Base-by-base conservation (phyloP, 345 rosid genomes). In the Adansonia digitata region DNA sequence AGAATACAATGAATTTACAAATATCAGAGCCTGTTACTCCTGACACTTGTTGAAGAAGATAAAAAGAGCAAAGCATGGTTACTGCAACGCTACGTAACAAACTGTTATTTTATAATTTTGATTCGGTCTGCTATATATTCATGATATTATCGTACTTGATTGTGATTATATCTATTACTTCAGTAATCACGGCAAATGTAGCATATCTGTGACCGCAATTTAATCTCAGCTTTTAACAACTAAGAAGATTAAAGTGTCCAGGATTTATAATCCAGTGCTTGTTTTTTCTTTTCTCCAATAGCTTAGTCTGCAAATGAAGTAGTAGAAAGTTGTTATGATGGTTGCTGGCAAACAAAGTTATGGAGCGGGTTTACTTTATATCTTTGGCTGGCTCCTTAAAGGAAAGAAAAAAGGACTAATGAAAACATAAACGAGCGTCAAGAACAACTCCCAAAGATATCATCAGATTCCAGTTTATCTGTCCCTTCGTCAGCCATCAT, bases 401-500 rank as follows among this genome's bases (percentile, higher is more conserved):
- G 29, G 22, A 15, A 4, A 57, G 12, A 37, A 34, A 53, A 52
- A 20, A 29, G 52, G 7, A 59, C 7, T 63, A 45, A 20, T 31
- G 39, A 62, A 15, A n/a, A 74, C 37, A 7, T 49, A 56, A 31
- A 37, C 42, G 3, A 15, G 2, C 51, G 73, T 59, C 62, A 80
- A 34, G 49, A 80, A 31, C 72, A 74, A 69, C 70, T 45, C 45
- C 81, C 83, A 61, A 48, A 71, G 24, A 18, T 73, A 73, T 74
- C 82, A 20, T 77, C 78, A 27, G 75, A 51, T 29, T 81, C 80
- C 61, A 72, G 22, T 43, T 75, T 43, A 40, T 75, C 82, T 62
- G 46, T 55, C 14, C 43, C 75, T 53, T 83, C 89, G 18, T n/a
- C n/a, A n/a, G 92, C 98, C 86, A 85, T 51, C 86, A 92, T 94